phyloP scores from a whole-genome alignment of 768 basidiomycete genomes.

The Tricholoma furcatifolium region DNA sequence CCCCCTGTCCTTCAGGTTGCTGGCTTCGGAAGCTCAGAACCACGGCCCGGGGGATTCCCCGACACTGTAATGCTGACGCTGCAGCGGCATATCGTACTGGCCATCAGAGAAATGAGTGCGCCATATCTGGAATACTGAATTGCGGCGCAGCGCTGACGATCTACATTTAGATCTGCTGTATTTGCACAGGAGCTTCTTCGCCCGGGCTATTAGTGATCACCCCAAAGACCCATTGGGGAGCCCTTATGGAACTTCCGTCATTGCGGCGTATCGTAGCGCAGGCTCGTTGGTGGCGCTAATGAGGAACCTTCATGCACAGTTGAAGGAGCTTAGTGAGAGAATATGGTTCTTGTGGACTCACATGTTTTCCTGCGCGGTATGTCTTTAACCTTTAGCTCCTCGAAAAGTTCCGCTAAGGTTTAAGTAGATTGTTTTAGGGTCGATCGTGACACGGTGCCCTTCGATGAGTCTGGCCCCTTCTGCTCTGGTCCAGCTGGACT shows the following conservation, averaged over 20 bases:
- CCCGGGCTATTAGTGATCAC: constrained; percentile 69
- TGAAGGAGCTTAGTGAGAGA: constrained; percentile 61
- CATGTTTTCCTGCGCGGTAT: constrained; percentile 66
- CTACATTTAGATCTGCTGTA: constrained; percentile 58
- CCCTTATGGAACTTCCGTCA: constrained; percentile 70
- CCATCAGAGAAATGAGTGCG: constrained; percentile 69
- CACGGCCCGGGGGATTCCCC: constrained; percentile 40
- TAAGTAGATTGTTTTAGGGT: constrained; percentile 65
- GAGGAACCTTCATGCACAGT: constrained; percentile 64
- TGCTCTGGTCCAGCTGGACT: constrained; percentile 70
- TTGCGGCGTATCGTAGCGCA: constrained; percentile 72
- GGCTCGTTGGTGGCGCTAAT: constrained; percentile 70
- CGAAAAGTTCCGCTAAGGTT: constrained; percentile 2
- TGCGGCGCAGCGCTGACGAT: neutral
- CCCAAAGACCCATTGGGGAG: constrained; percentile 74
- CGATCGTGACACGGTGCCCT: constrained; percentile 75
- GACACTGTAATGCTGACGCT: constrained; percentile 55
- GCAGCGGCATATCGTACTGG: constrained; percentile 66
- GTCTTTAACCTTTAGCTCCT: constrained; percentile 21
- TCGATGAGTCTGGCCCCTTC: constrained; percentile 79
- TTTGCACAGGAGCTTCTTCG: constrained; percentile 73
- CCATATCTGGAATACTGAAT: neutral
- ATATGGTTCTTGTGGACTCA: constrained; percentile 66
- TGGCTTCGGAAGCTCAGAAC: constrained; percentile 60
- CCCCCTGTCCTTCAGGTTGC: constrained; percentile 65